Conservation (phyloP, 2,329 filamentous ascomycete species). For the Coniochaeta sp. region DNA sequence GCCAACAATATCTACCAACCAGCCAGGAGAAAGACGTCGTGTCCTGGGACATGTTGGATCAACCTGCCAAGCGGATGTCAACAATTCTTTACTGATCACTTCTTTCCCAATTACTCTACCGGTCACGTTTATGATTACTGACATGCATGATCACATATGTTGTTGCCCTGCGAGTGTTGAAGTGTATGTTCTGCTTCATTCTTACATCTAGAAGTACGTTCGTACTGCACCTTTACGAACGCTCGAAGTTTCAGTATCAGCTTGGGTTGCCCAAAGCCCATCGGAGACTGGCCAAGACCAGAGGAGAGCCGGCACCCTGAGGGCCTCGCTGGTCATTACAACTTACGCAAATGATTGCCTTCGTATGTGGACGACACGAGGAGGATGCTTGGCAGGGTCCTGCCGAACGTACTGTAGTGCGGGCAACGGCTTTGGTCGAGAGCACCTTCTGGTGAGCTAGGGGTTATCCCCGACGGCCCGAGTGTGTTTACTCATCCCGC, state of each 20-base stretch:
- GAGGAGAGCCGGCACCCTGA: background rate
- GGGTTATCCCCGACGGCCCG: background rate
- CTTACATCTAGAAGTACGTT: background rate
- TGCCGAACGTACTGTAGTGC: background rate
- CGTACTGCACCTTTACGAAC: background rate
- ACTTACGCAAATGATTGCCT: background rate
- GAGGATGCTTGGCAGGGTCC: background rate
- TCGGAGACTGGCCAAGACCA: background rate
- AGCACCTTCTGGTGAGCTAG: background rate
- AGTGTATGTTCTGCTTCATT: background rate
- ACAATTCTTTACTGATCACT: background rate
- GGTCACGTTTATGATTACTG: background rate
- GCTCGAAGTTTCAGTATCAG: background rate
- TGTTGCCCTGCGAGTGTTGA: background rate
- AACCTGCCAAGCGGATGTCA: background rate
- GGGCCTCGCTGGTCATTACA: background rate
- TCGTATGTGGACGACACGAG: no score
- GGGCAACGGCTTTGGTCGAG: background rate
- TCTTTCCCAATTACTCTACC: background rate
- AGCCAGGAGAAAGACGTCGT: background rate
- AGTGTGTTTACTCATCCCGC: background rate
- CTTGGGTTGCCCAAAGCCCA: background rate
- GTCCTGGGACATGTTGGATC: no score
- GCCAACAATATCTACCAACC: background rate
- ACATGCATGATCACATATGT: background rate